These are phyloP conservation scores for Debaryomycetaceae sp. DNA, from an alignment of 1,139 yeast species.

Conservation along the genomic window DNA sequence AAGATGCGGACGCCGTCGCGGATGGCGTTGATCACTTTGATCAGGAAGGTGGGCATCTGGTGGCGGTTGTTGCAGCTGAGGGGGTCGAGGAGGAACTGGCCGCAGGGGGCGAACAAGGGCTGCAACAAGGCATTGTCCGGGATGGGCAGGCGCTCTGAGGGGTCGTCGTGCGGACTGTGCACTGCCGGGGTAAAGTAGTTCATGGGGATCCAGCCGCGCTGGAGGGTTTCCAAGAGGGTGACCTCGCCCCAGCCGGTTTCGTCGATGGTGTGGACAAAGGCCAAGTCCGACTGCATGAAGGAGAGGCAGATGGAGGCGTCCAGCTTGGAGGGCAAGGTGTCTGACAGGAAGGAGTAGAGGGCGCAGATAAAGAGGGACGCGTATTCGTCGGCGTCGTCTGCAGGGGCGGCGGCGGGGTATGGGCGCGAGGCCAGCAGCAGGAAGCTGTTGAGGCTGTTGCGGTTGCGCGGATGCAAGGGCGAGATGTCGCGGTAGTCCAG, in stretches of 20 bases:
- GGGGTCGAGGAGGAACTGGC: conserved; percentile 65
- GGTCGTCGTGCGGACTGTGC: conserved; percentile 11
- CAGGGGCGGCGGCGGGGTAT: neutral
- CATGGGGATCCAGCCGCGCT: conserved; percentile 95
- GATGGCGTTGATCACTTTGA: conserved; percentile 33
- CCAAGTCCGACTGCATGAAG: conserved; percentile 69
- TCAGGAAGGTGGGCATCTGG: conserved; percentile 37
- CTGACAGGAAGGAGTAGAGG: conserved; percentile 68
- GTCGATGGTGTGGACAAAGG: conserved; percentile 81
- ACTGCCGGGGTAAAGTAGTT: conserved; percentile 70
- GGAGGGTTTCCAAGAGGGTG: conserved; percentile 55
- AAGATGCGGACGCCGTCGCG: conserved; percentile 78
- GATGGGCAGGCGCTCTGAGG: conserved; percentile 7
- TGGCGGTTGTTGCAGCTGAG: conserved; percentile 34
- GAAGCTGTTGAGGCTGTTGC: neutral
- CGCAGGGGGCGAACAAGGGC: conserved; percentile 62
- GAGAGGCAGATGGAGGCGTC: conserved; percentile 77
- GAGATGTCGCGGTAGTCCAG: no score
- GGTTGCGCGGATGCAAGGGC: neutral
- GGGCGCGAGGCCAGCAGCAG: neutral
- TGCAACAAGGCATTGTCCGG: conserved; percentile 39
- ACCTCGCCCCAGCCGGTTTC: conserved; percentile 98
- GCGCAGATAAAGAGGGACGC: conserved; percentile 48
- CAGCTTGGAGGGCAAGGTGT: conserved; percentile 49
- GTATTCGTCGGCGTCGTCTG: conserved; percentile 21